Conservation (phyloP, 2,329 filamentous ascomycete species). For the Chaetomiaceae sp. region DNA sequence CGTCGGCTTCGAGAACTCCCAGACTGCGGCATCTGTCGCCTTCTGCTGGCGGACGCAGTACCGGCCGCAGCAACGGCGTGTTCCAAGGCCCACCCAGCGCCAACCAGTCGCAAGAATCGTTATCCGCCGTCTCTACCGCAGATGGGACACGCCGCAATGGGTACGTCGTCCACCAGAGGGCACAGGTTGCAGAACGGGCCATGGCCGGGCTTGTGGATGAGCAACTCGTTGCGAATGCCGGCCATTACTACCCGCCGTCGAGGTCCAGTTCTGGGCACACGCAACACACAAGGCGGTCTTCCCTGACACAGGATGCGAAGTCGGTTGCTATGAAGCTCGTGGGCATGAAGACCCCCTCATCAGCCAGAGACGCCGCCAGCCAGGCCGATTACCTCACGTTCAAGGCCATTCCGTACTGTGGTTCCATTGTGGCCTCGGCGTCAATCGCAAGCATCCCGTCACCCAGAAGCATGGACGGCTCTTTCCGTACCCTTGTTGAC, state of each 20-base stretch:
- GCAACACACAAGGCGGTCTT: conserved; percentile 23
- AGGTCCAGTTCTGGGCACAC: conserved; percentile 20
- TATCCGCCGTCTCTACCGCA: background rate
- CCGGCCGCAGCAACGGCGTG: conserved; percentile 21
- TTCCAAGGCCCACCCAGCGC: conserved; percentile 12
- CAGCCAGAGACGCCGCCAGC: background rate
- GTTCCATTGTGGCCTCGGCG: background rate
- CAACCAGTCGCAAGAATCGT: conserved; percentile 22
- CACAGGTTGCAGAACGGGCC: conserved; percentile 29
- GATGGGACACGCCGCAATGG: conserved; percentile 23
- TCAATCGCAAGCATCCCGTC: conserved; percentile 3
- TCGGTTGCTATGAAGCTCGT: conserved; percentile 26
- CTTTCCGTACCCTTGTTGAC: background rate
- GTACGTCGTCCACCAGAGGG: conserved; percentile 28
- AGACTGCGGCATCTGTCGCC: conserved; percentile 26
- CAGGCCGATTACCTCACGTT: conserved; percentile 24
- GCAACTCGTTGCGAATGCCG: conserved; percentile 17
- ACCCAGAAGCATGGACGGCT: background rate
- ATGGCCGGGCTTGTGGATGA: conserved; percentile 29
- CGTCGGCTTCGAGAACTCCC: conserved; percentile 31
- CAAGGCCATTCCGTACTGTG: conserved; percentile 18
- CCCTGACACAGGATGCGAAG: conserved; percentile 26
- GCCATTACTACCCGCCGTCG: conserved; percentile 18
- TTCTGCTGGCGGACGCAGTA: conserved; percentile 20
- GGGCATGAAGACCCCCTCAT: conserved; percentile 15